A percentile compares a stretch with the other conserved stretches of the same genome.
Conservation (phyloP, 2,329 filamentous ascomycete species). For the Bertia moriformis region DNA sequence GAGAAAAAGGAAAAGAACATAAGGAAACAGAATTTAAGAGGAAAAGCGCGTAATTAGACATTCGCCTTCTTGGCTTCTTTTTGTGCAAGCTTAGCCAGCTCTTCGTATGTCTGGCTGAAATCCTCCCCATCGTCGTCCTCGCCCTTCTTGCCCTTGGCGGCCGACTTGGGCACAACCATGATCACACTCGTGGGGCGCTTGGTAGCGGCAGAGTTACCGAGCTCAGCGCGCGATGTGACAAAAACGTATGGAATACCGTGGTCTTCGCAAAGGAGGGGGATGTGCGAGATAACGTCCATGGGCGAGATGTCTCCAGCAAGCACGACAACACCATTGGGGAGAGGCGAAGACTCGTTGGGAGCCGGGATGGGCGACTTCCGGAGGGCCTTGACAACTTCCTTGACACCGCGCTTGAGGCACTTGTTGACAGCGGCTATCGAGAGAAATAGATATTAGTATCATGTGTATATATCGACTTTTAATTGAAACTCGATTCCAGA, state of each 20-base stretch:
- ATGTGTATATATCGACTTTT: neutral
- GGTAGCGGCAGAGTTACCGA: slow-evolving; percentile 83
- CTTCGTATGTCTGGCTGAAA: slow-evolving; percentile 48
- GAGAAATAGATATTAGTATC: neutral
- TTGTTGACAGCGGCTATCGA: slow-evolving; percentile 76
- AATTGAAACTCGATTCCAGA: no score
- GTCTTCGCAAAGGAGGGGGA: slow-evolving; percentile 95
- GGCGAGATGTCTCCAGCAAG: slow-evolving; percentile 96
- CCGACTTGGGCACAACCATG: slow-evolving; percentile 57
- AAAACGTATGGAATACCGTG: slow-evolving; percentile 96
- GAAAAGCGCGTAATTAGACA: neutral
- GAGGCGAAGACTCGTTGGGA: slow-evolving; percentile 46
- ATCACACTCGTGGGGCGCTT: slow-evolving; percentile 95
- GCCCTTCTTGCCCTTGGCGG: slow-evolving; percentile 1
- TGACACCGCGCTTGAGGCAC: slow-evolving; percentile 91
- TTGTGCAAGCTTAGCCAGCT: slow-evolving; percentile 50
- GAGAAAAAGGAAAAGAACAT: neutral
- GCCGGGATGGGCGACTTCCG: slow-evolving; percentile 71
- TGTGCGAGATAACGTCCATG: slow-evolving; percentile 96
- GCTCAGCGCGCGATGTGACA: slow-evolving; percentile 78
- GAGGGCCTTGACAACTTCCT: slow-evolving; percentile 96
- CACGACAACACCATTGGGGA: slow-evolving; percentile 56
- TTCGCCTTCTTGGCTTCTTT: slow-evolving; percentile 47
- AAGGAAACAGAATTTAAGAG: neutral
- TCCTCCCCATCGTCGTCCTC: slow-evolving; percentile 32